A percentile compares a stretch with the other conserved stretches of the same genome.
phyloP scores from a whole-genome alignment of 2,329 filamentous ascomycete genomes.

The Cladosporium sp. region DNA sequence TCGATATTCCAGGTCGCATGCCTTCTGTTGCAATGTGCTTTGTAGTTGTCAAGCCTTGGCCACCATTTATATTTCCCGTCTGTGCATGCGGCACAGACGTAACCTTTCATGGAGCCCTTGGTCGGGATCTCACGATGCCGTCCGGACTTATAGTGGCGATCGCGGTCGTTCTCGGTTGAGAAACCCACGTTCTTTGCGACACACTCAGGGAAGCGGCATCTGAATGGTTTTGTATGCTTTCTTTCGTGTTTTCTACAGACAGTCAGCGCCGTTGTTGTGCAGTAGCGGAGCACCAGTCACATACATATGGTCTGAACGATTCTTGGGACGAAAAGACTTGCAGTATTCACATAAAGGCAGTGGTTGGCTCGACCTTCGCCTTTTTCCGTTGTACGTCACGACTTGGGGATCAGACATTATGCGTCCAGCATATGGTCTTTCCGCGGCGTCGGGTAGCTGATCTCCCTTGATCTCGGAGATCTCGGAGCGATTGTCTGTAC shows the following conservation, averaged over 20 bases:
- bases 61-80: slow-evolving; percentile 63
- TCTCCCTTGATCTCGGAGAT: not conserved
- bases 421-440: not conserved
- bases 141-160: slow-evolving; percentile 70
- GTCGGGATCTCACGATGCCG: slow-evolving; percentile 54
- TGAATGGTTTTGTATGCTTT: slow-evolving; percentile 64
- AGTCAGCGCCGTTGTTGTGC: slow-evolving; percentile 8
- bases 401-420: not conserved
- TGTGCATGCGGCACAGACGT: slow-evolving; percentile 57
- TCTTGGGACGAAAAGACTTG: slow-evolving; percentile 8
- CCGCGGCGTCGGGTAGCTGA: not conserved
- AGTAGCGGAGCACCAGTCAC: not conserved
- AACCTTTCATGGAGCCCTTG: slow-evolving; percentile 39
- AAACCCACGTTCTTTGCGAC: slow-evolving; percentile 59
- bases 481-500: not conserved
- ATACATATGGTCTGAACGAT: slow-evolving; percentile 15
- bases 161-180: slow-evolving; percentile 73
- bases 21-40: slow-evolving; percentile 68
- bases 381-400: not conserved
- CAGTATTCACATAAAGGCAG: not conserved
- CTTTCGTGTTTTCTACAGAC: slow-evolving; percentile 65
- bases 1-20: slow-evolving; percentile 51
- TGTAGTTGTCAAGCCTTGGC: slow-evolving; percentile 83
- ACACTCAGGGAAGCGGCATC: slow-evolving; percentile 59
- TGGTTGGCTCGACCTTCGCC: not conserved